Evolutionary conservation across 73 alveolate genomes (phyloP).

Genomic region (Uronychia setigera): DNA sequence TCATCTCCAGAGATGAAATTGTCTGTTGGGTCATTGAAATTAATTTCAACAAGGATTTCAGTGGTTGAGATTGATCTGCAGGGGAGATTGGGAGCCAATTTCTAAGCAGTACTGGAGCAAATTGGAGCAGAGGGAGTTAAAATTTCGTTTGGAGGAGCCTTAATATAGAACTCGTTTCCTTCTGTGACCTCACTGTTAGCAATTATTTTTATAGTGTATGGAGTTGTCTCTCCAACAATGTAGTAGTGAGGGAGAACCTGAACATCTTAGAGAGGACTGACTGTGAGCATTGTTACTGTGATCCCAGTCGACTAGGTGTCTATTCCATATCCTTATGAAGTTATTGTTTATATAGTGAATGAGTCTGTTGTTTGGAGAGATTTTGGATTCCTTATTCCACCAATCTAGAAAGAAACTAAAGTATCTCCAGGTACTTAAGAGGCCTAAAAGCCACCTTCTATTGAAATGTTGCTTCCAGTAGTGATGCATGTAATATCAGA

Average conservation of each 20-base stretch:
- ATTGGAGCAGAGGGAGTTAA: background rate
- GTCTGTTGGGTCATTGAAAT: background rate
- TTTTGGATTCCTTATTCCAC: background rate
- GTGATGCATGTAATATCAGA: background rate
- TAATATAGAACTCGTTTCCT: background rate
- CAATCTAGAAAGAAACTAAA: background rate
- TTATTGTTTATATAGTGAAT: background rate
- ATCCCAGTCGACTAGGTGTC: slow-evolving; percentile 8
- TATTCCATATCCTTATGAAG: slow-evolving; percentile 14
- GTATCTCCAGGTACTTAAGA: background rate
- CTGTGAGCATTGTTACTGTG: slow-evolving; percentile 10
- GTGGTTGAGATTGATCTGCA: background rate
- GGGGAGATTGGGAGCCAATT: background rate
- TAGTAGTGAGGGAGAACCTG: background rate
- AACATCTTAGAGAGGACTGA: background rate
- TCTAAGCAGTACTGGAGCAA: background rate
- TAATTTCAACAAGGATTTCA: background rate
- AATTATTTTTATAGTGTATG: background rate
- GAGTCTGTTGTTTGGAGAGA: slow-evolving; percentile 10
- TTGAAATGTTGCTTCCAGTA: background rate
- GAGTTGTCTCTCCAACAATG: background rate
- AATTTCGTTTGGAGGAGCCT: slow-evolving; percentile 3
- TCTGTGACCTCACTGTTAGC: background rate
- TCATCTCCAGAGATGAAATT: background rate
- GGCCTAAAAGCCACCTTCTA: background rate